A percentile compares a stretch with the other conserved stretches of the same genome.
These are phyloP conservation scores for Alternaria solani DNA, from an alignment of 2,329 filamentous ascomycete species.

Conservation along the genomic window DNA sequence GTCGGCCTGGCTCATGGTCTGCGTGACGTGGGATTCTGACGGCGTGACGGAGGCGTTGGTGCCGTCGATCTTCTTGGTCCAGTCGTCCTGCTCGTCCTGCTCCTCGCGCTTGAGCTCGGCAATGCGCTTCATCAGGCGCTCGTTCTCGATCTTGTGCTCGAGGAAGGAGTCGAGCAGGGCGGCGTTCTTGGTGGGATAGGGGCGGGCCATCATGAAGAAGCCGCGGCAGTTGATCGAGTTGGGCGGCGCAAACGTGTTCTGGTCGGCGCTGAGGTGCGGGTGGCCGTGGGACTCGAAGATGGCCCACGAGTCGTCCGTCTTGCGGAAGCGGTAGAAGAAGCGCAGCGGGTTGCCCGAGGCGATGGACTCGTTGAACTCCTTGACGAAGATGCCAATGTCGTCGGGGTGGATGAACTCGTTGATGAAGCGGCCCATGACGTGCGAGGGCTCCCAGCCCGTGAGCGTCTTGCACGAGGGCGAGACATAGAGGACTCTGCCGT, in stretches of 20 bases:
- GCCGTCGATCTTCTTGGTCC: slow-evolving; percentile 65
- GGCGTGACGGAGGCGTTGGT: slow-evolving; percentile 49
- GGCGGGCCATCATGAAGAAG: slow-evolving; percentile 91
- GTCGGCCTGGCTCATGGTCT: slow-evolving; percentile 46
- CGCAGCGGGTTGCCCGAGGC: slow-evolving; percentile 79
- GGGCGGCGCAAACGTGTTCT: slow-evolving; percentile 69
- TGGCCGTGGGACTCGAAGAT: slow-evolving; percentile 95
- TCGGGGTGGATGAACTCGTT: slow-evolving; percentile 86
- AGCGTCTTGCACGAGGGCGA: slow-evolving; percentile 78
- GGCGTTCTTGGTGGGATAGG: slow-evolving; percentile 88
- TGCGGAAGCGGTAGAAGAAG: slow-evolving; percentile 85
- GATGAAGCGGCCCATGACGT: slow-evolving; percentile 78
- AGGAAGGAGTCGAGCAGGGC: slow-evolving; percentile 88
- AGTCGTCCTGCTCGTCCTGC: slow-evolving; percentile 76
- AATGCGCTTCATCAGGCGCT: slow-evolving; percentile 83
- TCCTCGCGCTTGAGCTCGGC: slow-evolving; percentile 86
- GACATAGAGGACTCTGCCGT: slow-evolving; percentile 85
- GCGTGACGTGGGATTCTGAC: slow-evolving; percentile 52
- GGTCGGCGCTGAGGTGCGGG: slow-evolving; percentile 80
- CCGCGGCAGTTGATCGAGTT: slow-evolving; percentile 75
- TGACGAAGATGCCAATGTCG: slow-evolving; percentile 81
- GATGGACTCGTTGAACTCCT: slow-evolving; percentile 90
- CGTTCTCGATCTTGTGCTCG: slow-evolving; percentile 96
- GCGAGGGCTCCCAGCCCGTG: slow-evolving; percentile 76
- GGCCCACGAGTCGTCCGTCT: slow-evolving; percentile 74